Evolutionary conservation across 2,329 filamentous ascomycete species (phyloP).

Genomic region (Fusarium devonianum): DNA sequence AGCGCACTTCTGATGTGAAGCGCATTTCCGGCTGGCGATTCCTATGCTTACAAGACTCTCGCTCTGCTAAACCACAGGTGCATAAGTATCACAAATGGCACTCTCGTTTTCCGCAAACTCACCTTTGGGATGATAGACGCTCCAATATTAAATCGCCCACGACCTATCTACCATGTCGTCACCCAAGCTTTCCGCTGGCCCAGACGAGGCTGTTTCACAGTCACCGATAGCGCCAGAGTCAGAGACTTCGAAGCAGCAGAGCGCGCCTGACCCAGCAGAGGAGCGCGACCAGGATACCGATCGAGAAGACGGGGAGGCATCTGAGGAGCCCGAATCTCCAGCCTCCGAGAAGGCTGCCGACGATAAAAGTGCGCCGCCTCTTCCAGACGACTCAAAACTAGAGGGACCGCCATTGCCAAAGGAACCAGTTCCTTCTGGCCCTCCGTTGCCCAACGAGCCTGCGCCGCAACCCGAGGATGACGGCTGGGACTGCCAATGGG

Average conservation of each 20-base stretch:
- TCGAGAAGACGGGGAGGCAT: constrained; percentile 40
- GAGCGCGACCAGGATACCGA: constrained; percentile 6
- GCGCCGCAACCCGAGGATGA: constrained; percentile 66
- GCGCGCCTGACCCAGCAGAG: constrained; percentile 21
- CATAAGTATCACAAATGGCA: constrained; percentile 50
- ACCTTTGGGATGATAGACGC: constrained; percentile 48
- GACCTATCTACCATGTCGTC: constrained; percentile 31
- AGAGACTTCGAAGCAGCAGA: constrained; percentile 19
- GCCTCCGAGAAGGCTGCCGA: constrained; percentile 12
- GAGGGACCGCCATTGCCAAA: constrained; percentile 46
- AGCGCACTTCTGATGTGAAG: constrained; percentile 34
- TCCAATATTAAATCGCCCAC: constrained; percentile 32
- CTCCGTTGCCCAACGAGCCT: constrained; percentile 54
- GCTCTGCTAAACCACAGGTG: constrained; percentile 47
- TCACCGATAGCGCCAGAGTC: constrained; percentile 16
- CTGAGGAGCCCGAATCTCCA: constrained; percentile 26
- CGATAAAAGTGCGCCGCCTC: constrained; percentile 44
- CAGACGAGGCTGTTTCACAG: constrained; percentile 24
- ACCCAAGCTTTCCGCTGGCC: constrained; percentile 22
- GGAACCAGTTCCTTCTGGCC: constrained; percentile 42
- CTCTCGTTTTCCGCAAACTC: constrained; percentile 47
- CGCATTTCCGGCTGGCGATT: constrained; percentile 17
- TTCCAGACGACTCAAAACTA: constrained; percentile 46
- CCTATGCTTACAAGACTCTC: constrained; percentile 19
- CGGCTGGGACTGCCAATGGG: constrained; percentile 86